Evolutionary conservation across 1,284 basidiomycete genomes (phyloP).

Genomic region (Ceratobasidium theobromae): DNA sequence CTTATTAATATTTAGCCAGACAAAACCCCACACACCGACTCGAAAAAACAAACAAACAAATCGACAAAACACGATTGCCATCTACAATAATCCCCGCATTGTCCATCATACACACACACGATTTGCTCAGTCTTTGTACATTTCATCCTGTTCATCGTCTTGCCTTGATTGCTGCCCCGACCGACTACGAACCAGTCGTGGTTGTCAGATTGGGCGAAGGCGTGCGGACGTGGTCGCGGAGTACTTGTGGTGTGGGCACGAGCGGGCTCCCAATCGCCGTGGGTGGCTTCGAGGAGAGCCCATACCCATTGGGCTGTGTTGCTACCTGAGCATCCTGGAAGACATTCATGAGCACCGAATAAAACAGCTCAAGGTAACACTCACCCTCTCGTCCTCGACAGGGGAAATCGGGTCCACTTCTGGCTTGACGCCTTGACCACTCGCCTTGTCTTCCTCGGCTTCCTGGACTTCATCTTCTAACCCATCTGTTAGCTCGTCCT

Average conservation of each 20-base stretch:
- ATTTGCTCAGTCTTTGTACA: not conserved
- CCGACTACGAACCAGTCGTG: not conserved
- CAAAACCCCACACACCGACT: too few species aligned
- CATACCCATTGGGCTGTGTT: not conserved
- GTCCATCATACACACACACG: too few species aligned
- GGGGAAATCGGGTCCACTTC: too few species aligned
- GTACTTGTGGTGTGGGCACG: not conserved
- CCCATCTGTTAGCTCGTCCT: constrained; percentile 48
- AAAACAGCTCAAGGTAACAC: too few species aligned
- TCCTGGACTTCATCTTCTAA: constrained; percentile 43
- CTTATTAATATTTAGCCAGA: too few species aligned
- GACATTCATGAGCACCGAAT: not conserved
- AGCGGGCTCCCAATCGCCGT: constrained; percentile 8
- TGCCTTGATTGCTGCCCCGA: not conserved
- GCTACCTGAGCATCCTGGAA: not conserved
- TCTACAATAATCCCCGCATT: too few species aligned
- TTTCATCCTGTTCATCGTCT: not conserved
- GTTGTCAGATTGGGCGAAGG: constrained; percentile 13
- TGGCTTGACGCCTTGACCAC: constrained; percentile 36
- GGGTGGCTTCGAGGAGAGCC: not conserved
- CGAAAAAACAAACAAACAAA: too few species aligned
- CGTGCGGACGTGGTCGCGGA: not conserved
- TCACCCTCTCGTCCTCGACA: constrained; percentile 36
- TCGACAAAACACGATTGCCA: too few species aligned
- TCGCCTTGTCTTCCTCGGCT: constrained; percentile 37